Base-by-base conservation (phyloP, 164 flowering plant species). In the Aristolochia fimbriata region DNA sequence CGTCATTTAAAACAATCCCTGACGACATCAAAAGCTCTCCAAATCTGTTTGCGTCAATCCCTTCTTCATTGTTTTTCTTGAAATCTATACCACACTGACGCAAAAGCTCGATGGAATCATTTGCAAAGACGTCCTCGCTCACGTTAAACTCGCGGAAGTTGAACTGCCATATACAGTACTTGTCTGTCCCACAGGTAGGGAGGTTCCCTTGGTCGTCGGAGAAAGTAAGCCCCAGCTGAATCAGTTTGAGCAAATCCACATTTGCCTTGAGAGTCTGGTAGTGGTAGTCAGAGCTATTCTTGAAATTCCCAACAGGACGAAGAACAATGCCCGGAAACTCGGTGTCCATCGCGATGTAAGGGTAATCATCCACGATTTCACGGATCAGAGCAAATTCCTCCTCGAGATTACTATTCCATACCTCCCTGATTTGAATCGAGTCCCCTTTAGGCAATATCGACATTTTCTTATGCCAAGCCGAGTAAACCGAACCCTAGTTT, bases 221-320 rank as follows among this genome's bases (percentile, higher is more conserved):
- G 50, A 80, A 74, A 13, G 84, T 80, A 10, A 80, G 76, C 47
- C 84, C 84, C 20, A 80, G 46, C 65, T 80, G 84, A 47, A 80
- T 79, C 25, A 81, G 57, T 68, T 81, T 75, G 57, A 73, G 52
- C 49, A 77, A 47, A 47, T 77, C 76, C n/a, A 80, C 81, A 56
- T 80, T 77, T 2, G 74, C 76, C 65, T 80, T 80, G 43, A 80
- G 49, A 27, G 76, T 71, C 45, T 68, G 68, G 56, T 72, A 80
- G 51, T 72, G 60, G 25, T 56, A 76, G 6, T 78, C 80, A 10
- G 75, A 53, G 24, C 53, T 65, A 45, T 31, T 61, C 58, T 68
- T 68, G 58, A 68, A 72, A 30, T 23, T 61, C 10, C 77, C 77
- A 11, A 74, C 64, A 0, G 77, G 79, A 16, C 77, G 74, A 4